Evolutionary conservation across 73 alveolate genomes (phyloP), one percentile per base, ranked within the genome.

Genomic region (Symbiodinium natans): DNA sequence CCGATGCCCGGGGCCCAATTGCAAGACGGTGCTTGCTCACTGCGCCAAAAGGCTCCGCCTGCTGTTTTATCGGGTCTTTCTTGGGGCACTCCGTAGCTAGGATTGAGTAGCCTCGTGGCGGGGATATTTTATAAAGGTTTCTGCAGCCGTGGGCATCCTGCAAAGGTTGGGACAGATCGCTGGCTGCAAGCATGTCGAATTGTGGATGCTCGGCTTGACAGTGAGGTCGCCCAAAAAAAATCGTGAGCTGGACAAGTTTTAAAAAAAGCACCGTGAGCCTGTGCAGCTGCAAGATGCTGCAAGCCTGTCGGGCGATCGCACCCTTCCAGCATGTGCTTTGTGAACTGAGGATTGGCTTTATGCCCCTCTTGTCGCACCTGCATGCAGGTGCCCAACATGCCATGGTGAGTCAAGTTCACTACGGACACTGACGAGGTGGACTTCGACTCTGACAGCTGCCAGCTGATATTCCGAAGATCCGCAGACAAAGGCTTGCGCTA

Each of bases 131-230:
- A n/a, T n/a, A n/a, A n/a, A n/a, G n/a, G n/a, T n/a, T n/a, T n/a
- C n/a, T n/a, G n/a, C 59, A 46, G 59, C 6, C 13, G 59, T 46
- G n/a, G n/a, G n/a, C 59, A 46, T 46, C 59, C 80, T 63, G 2
- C 80, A 29, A 8, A 89, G 95, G 95, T 68, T 89, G 95, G 95
- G 95, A 89, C 86, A 38, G 95, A 68, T 89, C 95, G 13, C 46
- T 89, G 29, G 95, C 95, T 2, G 95, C 95, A 56, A 89, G 95
- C 73, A 89, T 89, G 95, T 89, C 95, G 31, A 25, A 73, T 42
- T 89, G 95, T 42, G 95, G 95, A 63, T 11, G 38, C 80, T 63
- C 38, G 80, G 38, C 38, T 29, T 52, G 23, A n/a, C 15, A 52
- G 71, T 1, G 31, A 52, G 17, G 31, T 52, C 31, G 23, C 31